Percentiles rank a stretch among this genome's conserved stretches.
phyloP scores from a whole-genome alignment of 2,329 filamentous ascomycete species.

The Amphichorda felina region DNA sequence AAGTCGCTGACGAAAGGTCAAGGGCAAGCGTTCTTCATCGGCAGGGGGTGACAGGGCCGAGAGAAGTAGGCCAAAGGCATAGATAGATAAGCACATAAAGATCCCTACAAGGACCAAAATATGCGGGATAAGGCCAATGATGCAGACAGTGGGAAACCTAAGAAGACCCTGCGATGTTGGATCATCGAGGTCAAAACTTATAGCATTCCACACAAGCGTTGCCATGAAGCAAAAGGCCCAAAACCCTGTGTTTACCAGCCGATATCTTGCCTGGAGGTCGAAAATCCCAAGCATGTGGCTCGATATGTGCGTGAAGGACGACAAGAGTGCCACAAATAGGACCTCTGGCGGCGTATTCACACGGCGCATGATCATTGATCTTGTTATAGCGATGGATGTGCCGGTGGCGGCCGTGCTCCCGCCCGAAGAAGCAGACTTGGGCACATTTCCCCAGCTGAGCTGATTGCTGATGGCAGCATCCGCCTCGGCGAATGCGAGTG shows the following conservation, averaged over 20 bases:
- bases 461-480: slow-evolving; percentile 78
- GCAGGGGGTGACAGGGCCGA: slow-evolving; percentile 40
- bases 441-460: slow-evolving; percentile 48
- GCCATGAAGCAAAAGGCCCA: slow-evolving; percentile 89
- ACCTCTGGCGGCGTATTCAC: slow-evolving; percentile 88
- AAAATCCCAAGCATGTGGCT: slow-evolving; percentile 76
- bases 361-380: slow-evolving; percentile 59
- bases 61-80: slow-evolving; percentile 61
- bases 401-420: not conserved
- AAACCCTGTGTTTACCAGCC: slow-evolving; percentile 77
- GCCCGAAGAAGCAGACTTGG: slow-evolving; percentile 16
- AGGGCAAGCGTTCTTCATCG: slow-evolving; percentile 9
- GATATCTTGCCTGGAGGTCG: slow-evolving; percentile 64
- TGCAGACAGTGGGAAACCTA: slow-evolving; percentile 85
- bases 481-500: slow-evolving; percentile 88
- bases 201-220: slow-evolving; percentile 67
- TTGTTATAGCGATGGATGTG: slow-evolving; percentile 35
- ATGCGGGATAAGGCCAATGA: slow-evolving; percentile 90
- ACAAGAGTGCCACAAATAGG: slow-evolving; percentile 76
- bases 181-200: slow-evolving; percentile 49
- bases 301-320: slow-evolving; percentile 75
- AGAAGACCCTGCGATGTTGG: slow-evolving; percentile 54
- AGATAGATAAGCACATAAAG: slow-evolving; percentile 62
- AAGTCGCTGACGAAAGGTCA: slow-evolving; percentile 48
- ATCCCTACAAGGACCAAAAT: slow-evolving; percentile 79